phyloP scores from a whole-genome alignment of 2,329 filamentous ascomycete genomes.

The Beauveria asiatica region DNA sequence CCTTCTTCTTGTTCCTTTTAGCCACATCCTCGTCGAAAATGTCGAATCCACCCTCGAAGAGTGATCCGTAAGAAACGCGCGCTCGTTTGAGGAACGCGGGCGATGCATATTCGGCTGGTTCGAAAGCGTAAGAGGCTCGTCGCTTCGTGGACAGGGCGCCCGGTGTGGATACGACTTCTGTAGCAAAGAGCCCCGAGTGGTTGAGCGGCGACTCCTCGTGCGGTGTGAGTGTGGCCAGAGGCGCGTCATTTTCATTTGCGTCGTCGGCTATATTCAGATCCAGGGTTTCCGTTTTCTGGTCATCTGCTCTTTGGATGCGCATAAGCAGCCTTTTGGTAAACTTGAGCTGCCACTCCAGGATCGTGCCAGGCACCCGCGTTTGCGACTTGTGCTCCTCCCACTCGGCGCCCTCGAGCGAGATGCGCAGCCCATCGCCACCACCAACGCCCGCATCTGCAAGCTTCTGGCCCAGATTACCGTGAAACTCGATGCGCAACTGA shows the following conservation, averaged over 20 bases:
- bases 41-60: conserved; percentile 57
- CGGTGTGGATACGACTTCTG: conserved; percentile 12
- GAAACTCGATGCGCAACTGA: conserved; percentile 72
- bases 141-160: conserved; percentile 24
- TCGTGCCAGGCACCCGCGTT: conserved; percentile 39
- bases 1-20: conserved; percentile 45
- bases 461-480: conserved; percentile 59
- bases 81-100: conserved; percentile 72
- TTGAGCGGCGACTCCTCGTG: conserved; percentile 12
- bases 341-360: conserved; percentile 50
- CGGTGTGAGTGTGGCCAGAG: conserved; percentile 12
- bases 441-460: conserved; percentile 60
- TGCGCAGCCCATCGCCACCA: conserved; percentile 66
- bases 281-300: conserved; percentile 39
- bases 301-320: conserved; percentile 33
- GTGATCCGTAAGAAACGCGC: conserved; percentile 58
- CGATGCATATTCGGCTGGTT: conserved; percentile 56
- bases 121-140: conserved; percentile 25
- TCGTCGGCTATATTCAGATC: conserved; percentile 34
- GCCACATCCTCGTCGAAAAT: conserved; percentile 62
- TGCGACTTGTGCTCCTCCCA: conserved; percentile 50
- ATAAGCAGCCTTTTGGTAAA: conserved; percentile 43
- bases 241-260: conserved; percentile 14
- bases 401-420: conserved; percentile 60
- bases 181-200: conserved; percentile 10